Base-by-base conservation (phyloP, 768 basidiomycete species). In the Tulasnella sp. region DNA sequence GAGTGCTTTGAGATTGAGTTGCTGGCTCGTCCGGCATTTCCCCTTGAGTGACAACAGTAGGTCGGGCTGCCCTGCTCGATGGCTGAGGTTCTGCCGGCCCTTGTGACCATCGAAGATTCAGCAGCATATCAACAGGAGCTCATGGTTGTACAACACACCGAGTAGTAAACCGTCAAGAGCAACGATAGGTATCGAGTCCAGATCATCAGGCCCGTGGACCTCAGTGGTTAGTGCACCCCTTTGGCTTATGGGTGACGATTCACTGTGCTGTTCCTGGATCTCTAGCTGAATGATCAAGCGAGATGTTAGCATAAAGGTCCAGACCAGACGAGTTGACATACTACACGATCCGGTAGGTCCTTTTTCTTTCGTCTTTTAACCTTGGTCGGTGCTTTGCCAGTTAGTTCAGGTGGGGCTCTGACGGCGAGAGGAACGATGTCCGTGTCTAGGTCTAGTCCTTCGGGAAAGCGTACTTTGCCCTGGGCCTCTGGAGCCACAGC, bases 171-270 rank as follows among this genome's bases (percentile, higher is more conserved):
- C 64, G 16, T 69, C 64, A 12, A 69, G 64, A 28, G 64, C 31
- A 20, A 69, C 34, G 34, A 99, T 91, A 0, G 97, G 97, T 86
- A 99, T 98, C 12, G 92, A 90, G 83, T 98, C 96, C n/a, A 98
- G 82, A 84, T 98, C 95, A 18, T 91, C 89, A 20, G 82, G 84
- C 12, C 91, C 90, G 82, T 4, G 16, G 74, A 50, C 5, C 31
- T 31, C 12, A 22, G 64, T 37, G 76, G 11, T 34, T n/a, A 7
- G 12, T 11, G 18, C 12, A 37, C 4, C 42, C 54, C 28, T 28
- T 50, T 50, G 48, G 46, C 46, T 50, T 2, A 46, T 20, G 34
- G 37, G n/a, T 31, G 31, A 28, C n/a, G 76, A 76, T 76, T 34
- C 76, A n/a, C 11, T 41, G 40, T 24, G 77, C 31, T 37, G 42